Percentiles rank a stretch among this genome's conserved stretches.
Conservation (phyloP, 768 basidiomycete species). For the Clitopilus hobsonii region DNA sequence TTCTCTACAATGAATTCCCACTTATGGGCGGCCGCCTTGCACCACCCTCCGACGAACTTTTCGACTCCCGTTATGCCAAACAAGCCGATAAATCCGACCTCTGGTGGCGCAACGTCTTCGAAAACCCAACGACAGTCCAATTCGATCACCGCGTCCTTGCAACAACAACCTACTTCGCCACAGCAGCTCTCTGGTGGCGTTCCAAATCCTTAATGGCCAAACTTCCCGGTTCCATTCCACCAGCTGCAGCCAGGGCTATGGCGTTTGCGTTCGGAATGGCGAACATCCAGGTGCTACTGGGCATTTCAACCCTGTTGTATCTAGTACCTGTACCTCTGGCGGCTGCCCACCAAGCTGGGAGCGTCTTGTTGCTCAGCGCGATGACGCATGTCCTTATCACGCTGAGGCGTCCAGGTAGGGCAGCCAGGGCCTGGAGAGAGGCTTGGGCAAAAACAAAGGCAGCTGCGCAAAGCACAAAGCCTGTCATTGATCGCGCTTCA, state of each 20-base stretch:
- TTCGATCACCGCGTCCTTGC: constrained; percentile 94
- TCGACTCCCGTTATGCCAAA: constrained; percentile 72
- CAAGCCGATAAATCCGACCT: constrained; percentile 62
- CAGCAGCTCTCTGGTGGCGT: constrained; percentile 56
- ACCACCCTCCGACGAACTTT: constrained; percentile 80
- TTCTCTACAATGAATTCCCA: constrained; percentile 98
- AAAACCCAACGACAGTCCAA: constrained; percentile 97
- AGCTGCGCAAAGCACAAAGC: not conserved
- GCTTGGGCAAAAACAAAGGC: constrained; percentile 15
- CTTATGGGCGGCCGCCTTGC: constrained; percentile 86
- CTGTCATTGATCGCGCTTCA: not conserved
- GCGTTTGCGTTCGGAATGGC: constrained; percentile 71
- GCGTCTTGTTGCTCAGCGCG: constrained; percentile 79
- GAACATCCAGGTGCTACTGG: constrained; percentile 71
- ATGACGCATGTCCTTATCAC: constrained; percentile 74
- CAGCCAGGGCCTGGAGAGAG: constrained; percentile 58
- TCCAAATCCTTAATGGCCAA: constrained; percentile 49
- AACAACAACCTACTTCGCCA: constrained; percentile 74
- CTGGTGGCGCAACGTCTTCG: constrained; percentile 96
- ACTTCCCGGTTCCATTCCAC: constrained; percentile 63
- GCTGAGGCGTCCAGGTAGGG: constrained; percentile 63
- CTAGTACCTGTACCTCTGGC: constrained; percentile 91
- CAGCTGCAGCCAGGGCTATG: constrained; percentile 46
- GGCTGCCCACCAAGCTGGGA: constrained; percentile 93
- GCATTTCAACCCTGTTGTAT: constrained; percentile 77